Conservation (phyloP, 2,329 filamentous ascomycete species). For the Neofusicoccum umdonicola region DNA sequence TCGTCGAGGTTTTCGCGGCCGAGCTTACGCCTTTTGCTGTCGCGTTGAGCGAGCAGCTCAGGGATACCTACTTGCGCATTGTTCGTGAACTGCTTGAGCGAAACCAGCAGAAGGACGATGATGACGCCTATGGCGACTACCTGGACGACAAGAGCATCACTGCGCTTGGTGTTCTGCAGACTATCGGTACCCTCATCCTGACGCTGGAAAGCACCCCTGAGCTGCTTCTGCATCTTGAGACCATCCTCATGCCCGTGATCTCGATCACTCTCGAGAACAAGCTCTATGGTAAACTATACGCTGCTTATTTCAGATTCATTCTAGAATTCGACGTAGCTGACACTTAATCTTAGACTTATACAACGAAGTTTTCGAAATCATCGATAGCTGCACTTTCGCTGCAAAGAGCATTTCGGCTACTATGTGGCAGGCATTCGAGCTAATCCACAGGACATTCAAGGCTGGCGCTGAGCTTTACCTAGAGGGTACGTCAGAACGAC, state of each 20-base stretch:
- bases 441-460: conserved; percentile 96
- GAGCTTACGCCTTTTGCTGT: conserved; percentile 97
- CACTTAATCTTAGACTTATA: conserved; percentile 66
- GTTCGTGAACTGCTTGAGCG: conserved; percentile 88
- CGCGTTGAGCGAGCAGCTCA: conserved; percentile 88
- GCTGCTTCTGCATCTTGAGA: conserved; percentile 89
- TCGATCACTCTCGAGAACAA: conserved; percentile 96
- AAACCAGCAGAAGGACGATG: conserved; percentile 70
- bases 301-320: neutral
- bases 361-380: conserved; percentile 98
- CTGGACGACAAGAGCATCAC: conserved; percentile 98
- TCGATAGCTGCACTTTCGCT: conserved; percentile 97
- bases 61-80: conserved; percentile 93
- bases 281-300: conserved; percentile 69
- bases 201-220: conserved; percentile 97
- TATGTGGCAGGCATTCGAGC: conserved; percentile 98
- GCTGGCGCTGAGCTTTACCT: conserved; percentile 94
- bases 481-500: conserved; percentile 51
- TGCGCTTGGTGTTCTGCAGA: conserved; percentile 91
- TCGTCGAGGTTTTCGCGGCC: conserved; percentile 96
- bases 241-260: conserved; percentile 95
- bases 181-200: conserved; percentile 93
- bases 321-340: neutral
- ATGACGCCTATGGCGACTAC: conserved; percentile 83
- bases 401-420: conserved; percentile 92